Evolutionary conservation across 75 land plant genomes (phyloP).

Genomic region (Adiantum capillusveneris): DNA sequence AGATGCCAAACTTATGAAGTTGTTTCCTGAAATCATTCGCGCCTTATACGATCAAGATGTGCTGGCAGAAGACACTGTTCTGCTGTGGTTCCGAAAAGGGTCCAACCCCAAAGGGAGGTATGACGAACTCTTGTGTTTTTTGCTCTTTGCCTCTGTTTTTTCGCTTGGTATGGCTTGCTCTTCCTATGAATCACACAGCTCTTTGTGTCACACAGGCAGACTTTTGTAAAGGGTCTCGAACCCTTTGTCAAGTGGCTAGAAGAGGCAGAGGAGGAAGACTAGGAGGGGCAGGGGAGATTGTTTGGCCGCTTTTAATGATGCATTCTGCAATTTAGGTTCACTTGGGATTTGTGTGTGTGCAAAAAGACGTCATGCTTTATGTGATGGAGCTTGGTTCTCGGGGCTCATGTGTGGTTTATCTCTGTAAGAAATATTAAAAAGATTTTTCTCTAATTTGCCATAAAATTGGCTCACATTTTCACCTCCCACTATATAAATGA

Average conservation of each 20-base stretch:
- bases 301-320: too few species aligned
- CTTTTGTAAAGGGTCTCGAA: slow-evolving; percentile 90
- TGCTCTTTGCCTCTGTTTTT: neutral
- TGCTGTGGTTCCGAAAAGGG: slow-evolving; percentile 82
- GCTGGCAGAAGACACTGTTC: slow-evolving; percentile 92
- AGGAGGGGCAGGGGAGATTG: too few species aligned
- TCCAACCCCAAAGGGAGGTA: slow-evolving; percentile 94
- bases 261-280: slow-evolving; percentile 96
- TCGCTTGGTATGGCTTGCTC: neutral
- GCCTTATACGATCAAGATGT: slow-evolving; percentile 93
- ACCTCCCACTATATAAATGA: too few species aligned
- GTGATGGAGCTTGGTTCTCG: too few species aligned
- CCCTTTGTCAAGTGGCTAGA: slow-evolving; percentile 98
- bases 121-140: neutral
- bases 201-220: slow-evolving; percentile 58
- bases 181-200: neutral
- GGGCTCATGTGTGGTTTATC: too few species aligned
- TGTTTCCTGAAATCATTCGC: slow-evolving; percentile 89
- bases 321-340: too few species aligned
- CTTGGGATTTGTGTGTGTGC: too few species aligned
- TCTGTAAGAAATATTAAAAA: too few species aligned
- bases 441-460: too few species aligned
- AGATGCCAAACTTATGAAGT: slow-evolving; percentile 95
- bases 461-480: too few species aligned
- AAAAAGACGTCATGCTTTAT: too few species aligned